These are phyloP conservation scores for Geranium rotundifolium DNA, from an alignment of 345 rosid species.

Conservation along the genomic window DNA sequence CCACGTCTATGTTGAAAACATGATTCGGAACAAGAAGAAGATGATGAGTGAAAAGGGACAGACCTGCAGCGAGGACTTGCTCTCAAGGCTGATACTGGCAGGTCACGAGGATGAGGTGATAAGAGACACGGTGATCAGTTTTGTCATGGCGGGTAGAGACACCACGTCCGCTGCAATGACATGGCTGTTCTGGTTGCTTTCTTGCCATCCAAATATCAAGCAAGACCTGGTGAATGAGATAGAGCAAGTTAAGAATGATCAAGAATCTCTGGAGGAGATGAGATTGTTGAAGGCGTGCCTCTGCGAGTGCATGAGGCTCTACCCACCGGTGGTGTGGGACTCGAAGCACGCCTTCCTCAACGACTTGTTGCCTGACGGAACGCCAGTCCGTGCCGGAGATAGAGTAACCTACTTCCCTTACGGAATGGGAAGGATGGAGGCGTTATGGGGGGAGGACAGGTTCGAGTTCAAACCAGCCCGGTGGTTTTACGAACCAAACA, in stretches of 20 bases:
- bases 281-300: constrained; percentile 44
- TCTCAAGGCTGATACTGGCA: constrained; percentile 30
- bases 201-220: constrained; percentile 24
- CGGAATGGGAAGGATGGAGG: constrained; percentile 87
- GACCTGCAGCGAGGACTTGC: constrained; percentile 20
- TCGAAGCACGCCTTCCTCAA: constrained; percentile 43
- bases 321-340: constrained; percentile 69
- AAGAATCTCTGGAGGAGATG: constrained; percentile 30
- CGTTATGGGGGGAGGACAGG: constrained; percentile 63
- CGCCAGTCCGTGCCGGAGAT: constrained; percentile 52
- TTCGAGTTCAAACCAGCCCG: constrained; percentile 50
- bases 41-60: constrained; percentile 3
- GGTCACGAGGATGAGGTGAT: constrained; percentile 31
- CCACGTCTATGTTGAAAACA: constrained; percentile 16
- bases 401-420: constrained; percentile 80
- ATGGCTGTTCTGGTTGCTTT: constrained; percentile 55
- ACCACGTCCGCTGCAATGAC: constrained; percentile 55
- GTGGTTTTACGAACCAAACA: constrained; percentile 30
- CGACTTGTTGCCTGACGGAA: constrained; percentile 62
- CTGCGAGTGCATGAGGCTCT: constrained; percentile 59
- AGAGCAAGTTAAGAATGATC: constrained; percentile 10
- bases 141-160: constrained; percentile 63
- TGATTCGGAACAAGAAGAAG: constrained; percentile 24
- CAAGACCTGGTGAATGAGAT: constrained; percentile 32
- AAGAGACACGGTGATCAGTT: constrained; percentile 45